Evolutionary conservation across 2,329 filamentous ascomycete genomes (phyloP).

Genomic region (Paracorniculantispora psalliotae): DNA sequence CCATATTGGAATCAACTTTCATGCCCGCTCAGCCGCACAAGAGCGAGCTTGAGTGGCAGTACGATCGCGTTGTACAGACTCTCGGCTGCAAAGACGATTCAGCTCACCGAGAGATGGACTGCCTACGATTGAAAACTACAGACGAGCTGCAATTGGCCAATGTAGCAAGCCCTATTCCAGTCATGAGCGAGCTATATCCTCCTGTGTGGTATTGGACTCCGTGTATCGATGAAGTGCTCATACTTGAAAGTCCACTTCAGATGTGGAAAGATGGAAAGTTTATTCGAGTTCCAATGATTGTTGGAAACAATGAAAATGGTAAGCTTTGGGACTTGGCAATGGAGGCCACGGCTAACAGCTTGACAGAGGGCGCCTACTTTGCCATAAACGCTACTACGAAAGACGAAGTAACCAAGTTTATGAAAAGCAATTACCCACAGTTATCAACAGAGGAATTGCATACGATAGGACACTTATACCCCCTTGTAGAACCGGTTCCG

Average conservation of each 20-base stretch:
- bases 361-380: slow-evolving; percentile 37
- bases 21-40: slow-evolving; percentile 43
- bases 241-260: slow-evolving; percentile 33
- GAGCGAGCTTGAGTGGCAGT: slow-evolving; percentile 43
- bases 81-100: background rate
- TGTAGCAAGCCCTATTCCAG: slow-evolving; percentile 31
- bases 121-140: slow-evolving; percentile 31
- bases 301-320: slow-evolving; percentile 37
- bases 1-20: slow-evolving; percentile 43
- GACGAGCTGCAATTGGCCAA: slow-evolving; percentile 34
- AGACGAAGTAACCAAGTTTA: slow-evolving; percentile 30
- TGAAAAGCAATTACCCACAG: slow-evolving; percentile 38
- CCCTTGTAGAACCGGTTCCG: slow-evolving; percentile 25
- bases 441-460: slow-evolving; percentile 27
- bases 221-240: slow-evolving; percentile 36
- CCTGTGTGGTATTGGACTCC: slow-evolving; percentile 43
- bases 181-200: background rate
- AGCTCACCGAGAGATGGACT: slow-evolving; percentile 25
- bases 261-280: slow-evolving; percentile 33
- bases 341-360: slow-evolving; percentile 21
- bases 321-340: slow-evolving; percentile 6
- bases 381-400: slow-evolving; percentile 28
- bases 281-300: slow-evolving; percentile 34
- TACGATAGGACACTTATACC: slow-evolving; percentile 30
- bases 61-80: slow-evolving; percentile 8